Base-by-base conservation (phyloP, 2,329 filamentous ascomycete genomes). In the Pyrenophora seminiperda region DNA sequence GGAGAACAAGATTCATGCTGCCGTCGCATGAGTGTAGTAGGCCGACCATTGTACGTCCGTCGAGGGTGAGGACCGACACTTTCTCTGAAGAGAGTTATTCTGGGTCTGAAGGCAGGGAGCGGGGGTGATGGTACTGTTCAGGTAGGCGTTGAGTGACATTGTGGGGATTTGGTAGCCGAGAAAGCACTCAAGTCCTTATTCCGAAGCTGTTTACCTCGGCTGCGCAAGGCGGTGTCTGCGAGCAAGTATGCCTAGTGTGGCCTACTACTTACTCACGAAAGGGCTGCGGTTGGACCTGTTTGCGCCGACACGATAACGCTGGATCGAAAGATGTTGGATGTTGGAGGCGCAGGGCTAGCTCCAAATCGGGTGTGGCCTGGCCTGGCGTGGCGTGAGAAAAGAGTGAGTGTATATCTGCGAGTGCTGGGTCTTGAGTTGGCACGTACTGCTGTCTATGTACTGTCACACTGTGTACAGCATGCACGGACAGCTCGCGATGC, bases 1-100 rank as follows among this genome's bases (percentile, higher is more conserved):
- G 84, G 10, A 99, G 82, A 19, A 97, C 91, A 56, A 99, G 78
- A 75, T 99, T 99, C 61, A 94, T 97, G 66, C 88, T 85, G 75
- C 96, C 87, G 74, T 99, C 94, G 70, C 88, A 91, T 36, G 89
- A 90, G 40, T 93, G 80, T 45, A 99, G 84, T 2, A 82, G 92
- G 52, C 94, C 94, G 60, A 75, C 73, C 53, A 80, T 73, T 38
- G 90, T 96, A 65, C 93, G 87, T 42, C 93, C 94, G 75, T 97
- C 94, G 62, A 90, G 88, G 20, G 94, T 97, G 58, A 97, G 83
- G 67, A 97, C 88, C 50, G 92, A 82, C 63, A 97, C 90, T 75
- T 91, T 95, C 76, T 96, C 94, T 97, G 34, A 33, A 14, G 3
- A 13, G 5, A 14, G 38, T 66, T 58, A 56, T 56, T 18, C 17